Evolutionary conservation across 257 asterid species (phyloP).

Genomic region (Solanum ossicruentum): DNA sequence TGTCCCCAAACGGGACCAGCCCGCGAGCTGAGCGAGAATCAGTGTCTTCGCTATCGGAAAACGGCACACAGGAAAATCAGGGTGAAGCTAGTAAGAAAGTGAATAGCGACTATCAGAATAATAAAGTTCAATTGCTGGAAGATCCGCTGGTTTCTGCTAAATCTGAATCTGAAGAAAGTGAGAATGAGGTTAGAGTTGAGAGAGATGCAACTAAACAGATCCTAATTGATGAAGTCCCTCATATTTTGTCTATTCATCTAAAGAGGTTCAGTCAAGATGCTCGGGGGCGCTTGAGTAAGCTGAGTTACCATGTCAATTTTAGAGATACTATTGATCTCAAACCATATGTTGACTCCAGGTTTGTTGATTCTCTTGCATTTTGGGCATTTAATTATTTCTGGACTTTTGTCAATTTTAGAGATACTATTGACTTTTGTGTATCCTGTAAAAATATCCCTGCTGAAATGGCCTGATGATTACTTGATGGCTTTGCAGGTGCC

Average conservation of each 20-base stretch:
- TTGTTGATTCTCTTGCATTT: not conserved
- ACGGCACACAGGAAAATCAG: slow-evolving; percentile 2
- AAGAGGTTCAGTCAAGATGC: slow-evolving; percentile 89
- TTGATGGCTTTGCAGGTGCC: slow-evolving; percentile 19
- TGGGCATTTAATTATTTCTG: not conserved
- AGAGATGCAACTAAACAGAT: slow-evolving; percentile 84
- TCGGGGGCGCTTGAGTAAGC: slow-evolving; percentile 71
- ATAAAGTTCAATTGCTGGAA: not conserved
- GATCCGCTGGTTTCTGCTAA: slow-evolving; percentile 5
- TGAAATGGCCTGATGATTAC: not conserved
- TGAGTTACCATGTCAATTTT: slow-evolving; percentile 78
- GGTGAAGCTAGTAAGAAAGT: not conserved
- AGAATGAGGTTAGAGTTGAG: slow-evolving; percentile 38
- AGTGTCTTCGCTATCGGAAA: slow-evolving; percentile 11
- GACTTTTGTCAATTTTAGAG: not conserved
- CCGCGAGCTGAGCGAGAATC: slow-evolving; percentile 13
- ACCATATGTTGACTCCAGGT: slow-evolving; percentile 77
- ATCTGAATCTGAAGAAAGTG: slow-evolving; percentile 27
- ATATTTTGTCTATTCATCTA: slow-evolving; percentile 66
- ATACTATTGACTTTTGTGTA: too few relatives aligned
- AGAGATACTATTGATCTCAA: slow-evolving; percentile 50
- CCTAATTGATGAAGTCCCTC: slow-evolving; percentile 57
- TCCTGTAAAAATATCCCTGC: not conserved
- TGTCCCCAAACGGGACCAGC: slow-evolving; percentile 5
- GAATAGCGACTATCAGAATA: slow-evolving; percentile 4